phyloP scores from a whole-genome alignment of 2,329 filamentous ascomycete genomes.

The Trichoderma aggressivum region DNA sequence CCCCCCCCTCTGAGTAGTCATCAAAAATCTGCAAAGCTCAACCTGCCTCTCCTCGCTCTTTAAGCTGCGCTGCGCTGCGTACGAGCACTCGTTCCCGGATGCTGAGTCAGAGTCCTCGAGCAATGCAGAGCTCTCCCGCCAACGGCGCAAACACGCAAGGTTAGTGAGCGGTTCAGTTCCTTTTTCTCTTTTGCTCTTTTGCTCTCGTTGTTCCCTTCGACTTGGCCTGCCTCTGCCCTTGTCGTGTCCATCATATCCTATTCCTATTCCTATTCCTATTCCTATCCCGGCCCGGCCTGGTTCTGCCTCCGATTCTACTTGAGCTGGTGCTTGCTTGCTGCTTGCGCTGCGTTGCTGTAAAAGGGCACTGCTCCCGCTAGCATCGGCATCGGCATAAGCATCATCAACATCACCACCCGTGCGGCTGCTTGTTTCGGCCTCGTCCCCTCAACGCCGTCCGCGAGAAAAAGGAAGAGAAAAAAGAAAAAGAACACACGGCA shows the following conservation, averaged over 20 bases:
- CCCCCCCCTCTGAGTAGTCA: slow-evolving; percentile 16
- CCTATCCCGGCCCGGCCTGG: not conserved
- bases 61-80: not conserved
- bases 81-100: slow-evolving; percentile 2
- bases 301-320: not conserved
- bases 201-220: not conserved
- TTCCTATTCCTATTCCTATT: not conserved
- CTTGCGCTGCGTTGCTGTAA: not conserved
- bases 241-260: not conserved
- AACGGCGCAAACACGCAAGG: slow-evolving; percentile 21
- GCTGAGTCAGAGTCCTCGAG: slow-evolving; percentile 22
- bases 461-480: not conserved
- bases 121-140: slow-evolving; percentile 22
- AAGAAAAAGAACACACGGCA: not conserved
- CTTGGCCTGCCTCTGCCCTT: not conserved
- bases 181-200: not conserved
- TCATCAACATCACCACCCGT: not conserved
- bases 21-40: slow-evolving; percentile 14
- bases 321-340: not conserved
- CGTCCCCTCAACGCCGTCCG: not conserved
- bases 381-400: not conserved
- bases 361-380: not conserved
- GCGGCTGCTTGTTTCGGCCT: not conserved
- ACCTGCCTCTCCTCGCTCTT: not conserved
- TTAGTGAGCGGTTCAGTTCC: not conserved